A percentile compares a stretch with the other conserved stretches of the same genome.
phyloP scores from a whole-genome alignment of 2,329 filamentous ascomycete species.

The Calonectria pauciramosa region DNA sequence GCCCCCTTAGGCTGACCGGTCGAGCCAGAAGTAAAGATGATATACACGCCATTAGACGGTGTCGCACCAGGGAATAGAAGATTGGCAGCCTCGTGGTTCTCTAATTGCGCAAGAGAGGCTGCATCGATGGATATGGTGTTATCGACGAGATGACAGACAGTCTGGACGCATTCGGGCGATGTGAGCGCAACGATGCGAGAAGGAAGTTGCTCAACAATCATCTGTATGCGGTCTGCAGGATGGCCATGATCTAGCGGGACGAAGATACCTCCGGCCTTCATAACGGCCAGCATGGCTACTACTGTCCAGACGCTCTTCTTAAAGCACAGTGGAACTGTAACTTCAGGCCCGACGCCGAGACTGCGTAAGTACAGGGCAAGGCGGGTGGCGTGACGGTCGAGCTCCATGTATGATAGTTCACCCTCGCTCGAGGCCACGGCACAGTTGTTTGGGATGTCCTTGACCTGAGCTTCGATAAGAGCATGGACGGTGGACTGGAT shows the following conservation, averaged over 20 bases:
- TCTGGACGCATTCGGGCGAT: background rate
- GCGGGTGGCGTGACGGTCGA: conserved; percentile 15
- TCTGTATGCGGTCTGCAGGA: background rate
- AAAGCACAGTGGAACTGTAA: conserved; percentile 24
- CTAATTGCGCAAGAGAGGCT: background rate
- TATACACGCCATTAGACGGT: background rate
- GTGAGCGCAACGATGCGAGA: background rate
- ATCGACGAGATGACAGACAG: background rate
- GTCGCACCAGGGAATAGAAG: no score
- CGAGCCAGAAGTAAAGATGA: conserved; percentile 32
- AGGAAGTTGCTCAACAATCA: background rate
- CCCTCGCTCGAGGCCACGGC: conserved; percentile 1
- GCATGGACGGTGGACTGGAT: background rate
- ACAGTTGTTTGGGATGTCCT: background rate
- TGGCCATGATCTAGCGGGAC: conserved; percentile 53
- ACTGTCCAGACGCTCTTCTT: conserved; percentile 28
- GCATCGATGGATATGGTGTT: no score
- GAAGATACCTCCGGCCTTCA: conserved; percentile 50
- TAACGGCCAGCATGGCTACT: conserved; percentile 49
- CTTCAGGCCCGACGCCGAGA: conserved; percentile 13
- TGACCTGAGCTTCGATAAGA: conserved; percentile 4
- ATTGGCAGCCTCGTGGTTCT: conserved; percentile 5
- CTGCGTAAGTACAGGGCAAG: conserved; percentile 11
- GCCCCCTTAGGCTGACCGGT: conserved; percentile 35
- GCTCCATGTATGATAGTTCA: conserved; percentile 6